phyloP scores from a whole-genome alignment of 345 rosid species.

The Jatropha curcas region DNA sequence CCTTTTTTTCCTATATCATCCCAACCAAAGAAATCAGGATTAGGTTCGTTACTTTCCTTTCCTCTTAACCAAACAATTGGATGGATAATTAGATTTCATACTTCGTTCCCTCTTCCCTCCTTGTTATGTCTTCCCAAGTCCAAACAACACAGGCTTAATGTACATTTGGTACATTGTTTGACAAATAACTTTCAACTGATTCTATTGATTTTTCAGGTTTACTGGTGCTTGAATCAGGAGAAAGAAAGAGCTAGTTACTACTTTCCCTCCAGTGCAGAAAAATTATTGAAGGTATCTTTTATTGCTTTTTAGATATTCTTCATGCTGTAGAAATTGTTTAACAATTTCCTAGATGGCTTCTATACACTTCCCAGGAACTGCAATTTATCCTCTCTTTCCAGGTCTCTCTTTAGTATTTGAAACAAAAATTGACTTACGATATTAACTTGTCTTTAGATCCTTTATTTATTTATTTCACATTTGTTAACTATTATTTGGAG shows the following conservation, averaged over 20 bases:
- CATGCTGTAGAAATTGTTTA: neutral
- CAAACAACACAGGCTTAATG: neutral
- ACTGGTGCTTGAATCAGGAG: conserved; percentile 34
- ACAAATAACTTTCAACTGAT: neutral
- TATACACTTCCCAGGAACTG: neutral
- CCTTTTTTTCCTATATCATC: no score
- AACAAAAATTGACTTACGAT: neutral
- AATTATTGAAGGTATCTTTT: conserved; percentile 23
- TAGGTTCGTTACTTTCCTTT: no score
- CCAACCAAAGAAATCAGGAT: no score
- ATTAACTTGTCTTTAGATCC: no score
- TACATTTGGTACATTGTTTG: neutral
- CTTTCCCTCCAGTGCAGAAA: conserved; percentile 16
- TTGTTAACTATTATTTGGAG: conserved; percentile 1
- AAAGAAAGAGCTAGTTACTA: conserved; percentile 25
- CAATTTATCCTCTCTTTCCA: neutral
- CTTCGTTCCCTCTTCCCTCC: neutral
- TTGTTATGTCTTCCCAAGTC: neutral
- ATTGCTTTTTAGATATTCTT: neutral
- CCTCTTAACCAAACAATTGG: no score
- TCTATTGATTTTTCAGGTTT: conserved; percentile 21
- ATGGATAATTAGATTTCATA: no score
- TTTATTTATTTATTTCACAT: no score
- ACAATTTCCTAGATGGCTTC: neutral
- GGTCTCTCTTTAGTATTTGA: conserved; percentile 2